These are phyloP conservation scores for Haematococcus sp. DNA, from an alignment of 139 green algal species.

Conservation along the genomic window DNA sequence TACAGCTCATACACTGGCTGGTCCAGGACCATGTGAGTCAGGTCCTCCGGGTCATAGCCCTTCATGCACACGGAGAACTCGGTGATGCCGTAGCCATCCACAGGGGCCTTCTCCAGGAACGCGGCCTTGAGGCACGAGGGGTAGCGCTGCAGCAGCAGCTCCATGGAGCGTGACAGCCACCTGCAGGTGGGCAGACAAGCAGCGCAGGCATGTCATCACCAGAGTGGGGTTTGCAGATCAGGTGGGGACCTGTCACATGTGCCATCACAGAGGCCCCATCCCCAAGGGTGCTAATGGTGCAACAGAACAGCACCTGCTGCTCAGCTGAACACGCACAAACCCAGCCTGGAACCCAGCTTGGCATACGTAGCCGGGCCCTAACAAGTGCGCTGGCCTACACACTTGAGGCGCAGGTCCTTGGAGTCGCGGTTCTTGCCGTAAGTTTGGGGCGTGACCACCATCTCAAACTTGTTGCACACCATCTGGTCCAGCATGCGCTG, in stretches of 20 bases:
- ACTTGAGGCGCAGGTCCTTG: constrained; percentile 35
- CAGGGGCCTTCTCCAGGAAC: constrained; percentile 36
- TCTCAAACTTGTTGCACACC: constrained; percentile 39
- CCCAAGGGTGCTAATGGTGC: too few relatives aligned
- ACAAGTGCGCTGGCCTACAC: too few relatives aligned
- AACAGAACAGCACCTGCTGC: too few relatives aligned
- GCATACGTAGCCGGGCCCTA: too few relatives aligned
- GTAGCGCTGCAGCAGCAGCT: constrained; percentile 54
- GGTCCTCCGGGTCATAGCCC: constrained; percentile 27
- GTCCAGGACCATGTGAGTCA: constrained; percentile 15
- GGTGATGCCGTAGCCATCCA: constrained; percentile 16
- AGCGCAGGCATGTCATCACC: too few relatives aligned
- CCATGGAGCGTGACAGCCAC: constrained; percentile 42
- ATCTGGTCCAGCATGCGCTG: constrained; percentile 11
- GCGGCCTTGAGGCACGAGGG: constrained; percentile 40
- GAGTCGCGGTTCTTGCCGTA: constrained; percentile 37
- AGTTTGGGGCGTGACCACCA: constrained; percentile 40
- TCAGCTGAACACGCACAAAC: too few relatives aligned
- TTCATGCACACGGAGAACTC: constrained; percentile 38
- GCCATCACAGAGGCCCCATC: too few relatives aligned
- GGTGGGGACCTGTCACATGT: too few relatives aligned
- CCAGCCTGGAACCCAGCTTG: too few relatives aligned
- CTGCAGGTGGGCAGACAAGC: not conserved
- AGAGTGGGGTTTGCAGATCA: constrained; percentile 9
- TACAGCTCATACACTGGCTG: constrained; percentile 35